Conservation (phyloP, 306 rosid genomes). For the Castanopsis chinensis region DNA sequence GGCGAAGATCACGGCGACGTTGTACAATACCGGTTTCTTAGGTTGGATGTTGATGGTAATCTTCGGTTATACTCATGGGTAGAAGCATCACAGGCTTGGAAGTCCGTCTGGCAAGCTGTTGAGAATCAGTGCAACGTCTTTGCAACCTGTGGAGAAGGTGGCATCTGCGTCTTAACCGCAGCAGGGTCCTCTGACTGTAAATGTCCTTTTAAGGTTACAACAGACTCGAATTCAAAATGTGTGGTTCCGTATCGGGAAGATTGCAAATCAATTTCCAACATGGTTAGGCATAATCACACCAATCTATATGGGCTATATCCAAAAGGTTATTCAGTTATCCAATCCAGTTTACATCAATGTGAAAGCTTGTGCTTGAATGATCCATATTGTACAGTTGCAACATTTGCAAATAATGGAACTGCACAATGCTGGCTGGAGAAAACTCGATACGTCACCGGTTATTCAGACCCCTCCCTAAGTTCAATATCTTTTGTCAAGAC, state of each 20-base stretch:
- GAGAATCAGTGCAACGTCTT: conserved; percentile 83
- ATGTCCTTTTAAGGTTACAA: conserved; percentile 51
- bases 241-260: conserved; percentile 35
- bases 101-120: conserved; percentile 82
- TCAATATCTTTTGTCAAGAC: conserved; percentile 61
- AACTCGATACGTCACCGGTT: conserved; percentile 60
- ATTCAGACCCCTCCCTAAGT: conserved; percentile 55
- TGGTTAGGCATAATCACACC: conserved; percentile 37
- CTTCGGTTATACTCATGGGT: conserved; percentile 74
- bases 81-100: conserved; percentile 56
- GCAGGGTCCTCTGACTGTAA: conserved; percentile 51
- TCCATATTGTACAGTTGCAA: conserved; percentile 52
- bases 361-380: conserved; percentile 54
- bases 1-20: conserved; percentile 72
- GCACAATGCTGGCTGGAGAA: conserved; percentile 57
- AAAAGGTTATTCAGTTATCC: conserved; percentile 39
- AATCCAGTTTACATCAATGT: conserved; percentile 53
- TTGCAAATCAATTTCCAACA: conserved; percentile 43
- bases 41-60: conserved; percentile 80
- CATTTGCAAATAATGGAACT: conserved; percentile 66
- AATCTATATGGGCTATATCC: conserved; percentile 66
- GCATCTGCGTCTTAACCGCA: conserved; percentile 52
- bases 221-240: conserved; percentile 41
- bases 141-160: conserved; percentile 64
- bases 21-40: conserved; percentile 53